These are phyloP conservation scores for Daldinia sp. DNA, from an alignment of 2,329 filamentous ascomycete species.

Conservation along the genomic window DNA sequence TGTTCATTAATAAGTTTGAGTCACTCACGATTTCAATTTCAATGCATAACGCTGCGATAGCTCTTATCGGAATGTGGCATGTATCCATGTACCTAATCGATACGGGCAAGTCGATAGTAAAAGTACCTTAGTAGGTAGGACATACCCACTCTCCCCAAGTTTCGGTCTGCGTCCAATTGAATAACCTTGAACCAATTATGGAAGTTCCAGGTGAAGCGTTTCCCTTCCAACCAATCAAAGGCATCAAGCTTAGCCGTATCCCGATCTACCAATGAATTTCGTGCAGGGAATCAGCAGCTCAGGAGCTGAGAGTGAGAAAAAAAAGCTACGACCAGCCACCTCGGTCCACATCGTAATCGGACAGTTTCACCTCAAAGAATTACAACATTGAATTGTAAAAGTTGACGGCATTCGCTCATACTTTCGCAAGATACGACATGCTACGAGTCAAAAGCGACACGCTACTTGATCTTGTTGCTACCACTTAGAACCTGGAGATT, in stretches of 20 bases:
- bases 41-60: conserved; percentile 4
- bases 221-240: conserved; percentile 41
- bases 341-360: conserved; percentile 32
- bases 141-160: background rate
- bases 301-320: background rate
- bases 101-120: conserved; percentile 1
- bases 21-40: conserved; percentile 16
- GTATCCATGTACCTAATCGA: conserved; percentile 19
- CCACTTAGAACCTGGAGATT: background rate
- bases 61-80: conserved; percentile 5
- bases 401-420: background rate
- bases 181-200: background rate
- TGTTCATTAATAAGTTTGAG: conserved; percentile 9
- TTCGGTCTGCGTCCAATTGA: conserved; percentile 5
- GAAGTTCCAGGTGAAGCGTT: conserved; percentile 25
- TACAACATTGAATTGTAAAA: background rate
- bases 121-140: too few relatives aligned
- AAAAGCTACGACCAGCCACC: conserved; percentile 40
- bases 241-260: conserved; percentile 7
- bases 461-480: background rate
- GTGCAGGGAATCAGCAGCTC: conserved; percentile 29
- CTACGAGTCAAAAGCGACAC: background rate
- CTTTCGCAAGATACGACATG: background rate
- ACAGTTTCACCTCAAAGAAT: conserved; percentile 20
- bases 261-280: conserved; percentile 29